Percentiles rank a stretch among this genome's conserved stretches.
phyloP scores from a whole-genome alignment of 371 early-diverging fungal species.

The Saksenaea oblongispora region DNA sequence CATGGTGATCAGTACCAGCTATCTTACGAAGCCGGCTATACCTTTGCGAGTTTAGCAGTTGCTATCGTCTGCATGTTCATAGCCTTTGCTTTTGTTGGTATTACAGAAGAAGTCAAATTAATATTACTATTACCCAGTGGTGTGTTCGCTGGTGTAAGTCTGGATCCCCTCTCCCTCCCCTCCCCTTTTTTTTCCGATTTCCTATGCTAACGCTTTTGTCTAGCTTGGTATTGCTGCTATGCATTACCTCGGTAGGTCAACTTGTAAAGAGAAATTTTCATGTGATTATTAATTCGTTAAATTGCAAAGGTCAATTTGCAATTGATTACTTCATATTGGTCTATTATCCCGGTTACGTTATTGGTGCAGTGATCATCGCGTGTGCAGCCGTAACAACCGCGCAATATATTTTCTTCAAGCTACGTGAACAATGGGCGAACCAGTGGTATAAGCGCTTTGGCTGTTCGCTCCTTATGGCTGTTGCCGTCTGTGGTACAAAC shows the following conservation, averaged over 20 bases:
- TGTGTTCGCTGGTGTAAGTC: conserved; percentile 42
- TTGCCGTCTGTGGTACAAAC: conserved; percentile 44
- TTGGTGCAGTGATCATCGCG: conserved; percentile 40
- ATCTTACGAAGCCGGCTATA: conserved; percentile 37
- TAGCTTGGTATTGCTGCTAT: conserved; percentile 44
- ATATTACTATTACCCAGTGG: conserved; percentile 41
- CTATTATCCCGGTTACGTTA: conserved; percentile 25
- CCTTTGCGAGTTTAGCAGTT: conserved; percentile 41
- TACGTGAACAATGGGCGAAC: conserved; percentile 46
- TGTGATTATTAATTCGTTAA: not conserved
- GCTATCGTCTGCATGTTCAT: conserved; percentile 41
- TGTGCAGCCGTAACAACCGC: conserved; percentile 34
- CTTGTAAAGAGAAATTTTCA: too few relatives aligned
- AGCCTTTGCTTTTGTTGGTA: conserved; percentile 45
- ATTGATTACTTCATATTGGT: conserved; percentile 32
- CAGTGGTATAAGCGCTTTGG: conserved; percentile 50
- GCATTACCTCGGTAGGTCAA: conserved; percentile 47
- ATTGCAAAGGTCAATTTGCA: conserved; percentile 43
- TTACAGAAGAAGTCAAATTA: conserved; percentile 38
- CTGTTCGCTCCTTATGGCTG: conserved; percentile 41
- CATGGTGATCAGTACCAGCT: conserved; percentile 23
- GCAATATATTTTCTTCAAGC: conserved; percentile 44
- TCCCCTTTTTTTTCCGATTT: not conserved
- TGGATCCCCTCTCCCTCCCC: not conserved
- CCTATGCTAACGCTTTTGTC: not conserved